These are phyloP conservation scores for Aureobasidium sp. DNA, from an alignment of 2,329 filamentous ascomycete species.

Conservation along the genomic window DNA sequence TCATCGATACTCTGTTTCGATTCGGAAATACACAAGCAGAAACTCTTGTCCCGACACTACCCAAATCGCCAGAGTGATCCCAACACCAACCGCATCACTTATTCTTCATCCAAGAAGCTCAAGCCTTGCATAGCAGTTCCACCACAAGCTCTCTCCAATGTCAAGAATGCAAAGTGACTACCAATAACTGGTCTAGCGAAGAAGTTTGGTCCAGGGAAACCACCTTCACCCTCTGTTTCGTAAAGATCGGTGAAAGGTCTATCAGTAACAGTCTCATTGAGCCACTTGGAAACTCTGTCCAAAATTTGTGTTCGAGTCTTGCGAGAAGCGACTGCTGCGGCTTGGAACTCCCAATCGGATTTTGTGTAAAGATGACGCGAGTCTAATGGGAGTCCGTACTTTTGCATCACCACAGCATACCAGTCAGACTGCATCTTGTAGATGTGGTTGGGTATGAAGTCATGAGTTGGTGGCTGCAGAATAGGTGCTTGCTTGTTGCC, in stretches of 20 bases:
- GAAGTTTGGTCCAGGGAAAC: constrained; percentile 67
- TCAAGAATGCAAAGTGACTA: constrained; percentile 77
- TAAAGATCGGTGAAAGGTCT: constrained; percentile 76
- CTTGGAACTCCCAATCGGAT: constrained; percentile 87
- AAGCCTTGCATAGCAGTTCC: constrained; percentile 58
- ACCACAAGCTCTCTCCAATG: constrained; percentile 71
- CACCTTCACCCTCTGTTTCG: constrained; percentile 68
- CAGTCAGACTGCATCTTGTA: constrained; percentile 75
- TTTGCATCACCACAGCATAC: constrained; percentile 73
- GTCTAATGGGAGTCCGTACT: constrained; percentile 76
- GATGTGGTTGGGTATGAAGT: constrained; percentile 65
- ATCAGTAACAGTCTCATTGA: constrained; percentile 74
- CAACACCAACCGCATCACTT: neutral
- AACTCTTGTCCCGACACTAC: neutral
- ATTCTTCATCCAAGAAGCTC: constrained; percentile 20
- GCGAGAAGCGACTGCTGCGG: constrained; percentile 67
- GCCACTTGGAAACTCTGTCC: constrained; percentile 67
- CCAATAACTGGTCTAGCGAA: constrained; percentile 78
- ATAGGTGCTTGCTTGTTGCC: constrained; percentile 19
- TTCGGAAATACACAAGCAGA: neutral
- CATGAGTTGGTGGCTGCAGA: constrained; percentile 20
- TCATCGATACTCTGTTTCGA: too few relatives aligned
- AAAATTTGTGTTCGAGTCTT: constrained; percentile 64
- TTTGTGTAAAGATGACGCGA: constrained; percentile 79
- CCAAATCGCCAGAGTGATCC: neutral